Percentiles rank a stretch among this genome's conserved stretches.
Evolutionary conservation across 306 rosid genomes (phyloP).

Genomic region (Psophocarpus tetragonolobus): DNA sequence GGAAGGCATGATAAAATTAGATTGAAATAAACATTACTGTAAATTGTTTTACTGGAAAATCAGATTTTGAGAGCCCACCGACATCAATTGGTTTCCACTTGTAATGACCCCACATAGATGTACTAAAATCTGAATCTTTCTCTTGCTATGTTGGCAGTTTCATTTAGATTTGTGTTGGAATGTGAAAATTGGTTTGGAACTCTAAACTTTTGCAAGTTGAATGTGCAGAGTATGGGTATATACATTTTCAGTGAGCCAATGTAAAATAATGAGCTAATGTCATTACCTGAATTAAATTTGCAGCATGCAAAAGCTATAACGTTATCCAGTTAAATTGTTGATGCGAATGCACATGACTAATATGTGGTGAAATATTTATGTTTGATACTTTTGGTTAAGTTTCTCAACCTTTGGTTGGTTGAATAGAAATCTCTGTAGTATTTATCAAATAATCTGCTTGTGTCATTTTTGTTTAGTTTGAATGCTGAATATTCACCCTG

Average conservation of each 20-base stretch:
- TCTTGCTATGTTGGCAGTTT: not conserved
- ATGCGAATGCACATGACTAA: not conserved
- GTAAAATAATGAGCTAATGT: conserved; percentile 14
- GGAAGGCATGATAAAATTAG: conserved; percentile 17
- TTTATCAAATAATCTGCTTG: not conserved
- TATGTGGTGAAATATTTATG: conserved; percentile 9
- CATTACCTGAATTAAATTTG: conserved; percentile 17
- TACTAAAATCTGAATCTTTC: not conserved
- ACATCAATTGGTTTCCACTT: not conserved
- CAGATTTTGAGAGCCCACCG: not conserved
- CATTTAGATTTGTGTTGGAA: conserved; percentile 12
- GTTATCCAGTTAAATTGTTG: not conserved
- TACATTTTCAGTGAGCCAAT: not conserved
- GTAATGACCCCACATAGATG: not conserved
- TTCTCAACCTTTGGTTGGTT: conserved; percentile 21
- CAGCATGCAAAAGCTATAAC: conserved; percentile 8
- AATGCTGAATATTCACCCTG: not conserved
- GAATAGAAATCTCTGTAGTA: not conserved
- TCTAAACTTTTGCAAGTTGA: not conserved
- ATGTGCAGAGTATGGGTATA: conserved; percentile 3
- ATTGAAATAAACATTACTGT: not conserved
- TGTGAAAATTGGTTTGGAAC: not conserved
- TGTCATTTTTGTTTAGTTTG: not conserved
- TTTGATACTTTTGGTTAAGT: not conserved
- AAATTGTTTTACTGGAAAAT: not conserved